A percentile compares a stretch with the other conserved stretches of the same genome.
phyloP scores from a whole-genome alignment of 331 rosid species.

The Quercus phellos region DNA sequence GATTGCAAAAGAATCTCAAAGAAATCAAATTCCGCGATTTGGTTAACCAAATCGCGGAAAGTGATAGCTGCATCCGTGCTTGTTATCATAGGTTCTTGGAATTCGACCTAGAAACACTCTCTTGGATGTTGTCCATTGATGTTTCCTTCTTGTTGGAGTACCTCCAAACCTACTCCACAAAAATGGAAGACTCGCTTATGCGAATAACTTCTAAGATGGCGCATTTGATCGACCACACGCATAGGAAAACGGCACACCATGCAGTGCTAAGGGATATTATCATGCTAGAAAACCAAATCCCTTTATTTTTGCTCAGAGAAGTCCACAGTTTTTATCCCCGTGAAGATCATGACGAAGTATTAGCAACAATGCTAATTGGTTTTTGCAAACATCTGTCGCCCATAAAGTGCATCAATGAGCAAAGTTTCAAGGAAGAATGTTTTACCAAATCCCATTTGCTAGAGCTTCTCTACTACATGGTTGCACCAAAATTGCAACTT shows the following conservation, averaged over 20 bases:
- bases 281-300: conserved; percentile 13
- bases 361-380: too few relatives aligned
- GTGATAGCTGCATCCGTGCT: background rate
- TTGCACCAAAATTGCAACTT: too few relatives aligned
- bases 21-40: background rate
- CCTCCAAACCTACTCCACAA: too few relatives aligned
- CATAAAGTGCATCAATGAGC: too few relatives aligned
- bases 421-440: too few relatives aligned
- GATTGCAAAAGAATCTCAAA: background rate
- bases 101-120: background rate
- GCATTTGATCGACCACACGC: background rate
- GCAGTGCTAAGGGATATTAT: conserved; percentile 3
- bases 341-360: background rate
- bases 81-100: background rate
- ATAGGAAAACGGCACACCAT: background rate
- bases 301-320: background rate
- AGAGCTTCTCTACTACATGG: too few relatives aligned
- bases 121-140: background rate
- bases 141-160: too few relatives aligned
- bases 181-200: too few relatives aligned
- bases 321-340: background rate
- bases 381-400: too few relatives aligned
- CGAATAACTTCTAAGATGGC: background rate
- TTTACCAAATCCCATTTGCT: too few relatives aligned
- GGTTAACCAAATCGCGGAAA: background rate